Base-by-base conservation (phyloP, 768 basidiomycete species). In the Boletus insuetus region DNA sequence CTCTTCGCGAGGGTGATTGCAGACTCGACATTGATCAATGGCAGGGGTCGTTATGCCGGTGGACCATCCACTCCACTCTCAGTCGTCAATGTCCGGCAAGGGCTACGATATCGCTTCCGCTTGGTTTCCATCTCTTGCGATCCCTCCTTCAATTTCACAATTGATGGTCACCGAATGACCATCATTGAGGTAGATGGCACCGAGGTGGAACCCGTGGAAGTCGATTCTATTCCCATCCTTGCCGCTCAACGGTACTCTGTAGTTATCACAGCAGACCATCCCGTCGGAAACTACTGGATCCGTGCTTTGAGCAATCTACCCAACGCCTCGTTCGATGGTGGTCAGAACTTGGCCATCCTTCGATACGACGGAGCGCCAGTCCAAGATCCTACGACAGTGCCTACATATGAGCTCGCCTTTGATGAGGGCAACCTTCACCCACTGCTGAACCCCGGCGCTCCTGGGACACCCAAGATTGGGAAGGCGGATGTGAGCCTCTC, bases 201-300 rank as follows among this genome's bases (percentile, higher is more conserved):
- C 10, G 51, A 51, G 16, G 29, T 46, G 2, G 0, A 3, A 4
- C 51, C 51, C 26, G 14, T 17, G 6, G 26, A 52, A 6, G 51
- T 39, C 1, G 51, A 52, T 24, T 45, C n/a, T 1, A 3, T 52
- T 16, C 17, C 4, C 7, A 10, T 51, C 34, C 17, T 44, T 29
- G 38, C 29, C 56, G 69, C 71, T 11, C 80, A 82, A 38, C 44
- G 43, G n/a, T 51, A 51, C 17, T 51, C 50, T 9, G 41, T 51
- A 4, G 50, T 51, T 14, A 17, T 51, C 4, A 22, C 20, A 13
- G 50, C 50, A n/a, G 2, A 26, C 50, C 60, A 62, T 4, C 77
- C 82, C 0, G 64, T 78, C 24, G 73, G 68, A 9, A 85, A 82
- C 60, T 85, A 84, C 63, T 85, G 80, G 80, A 73, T 83, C 37